phyloP scores from a whole-genome alignment of 352 stramenopile species.

The Globisporangium paroecandrum region DNA sequence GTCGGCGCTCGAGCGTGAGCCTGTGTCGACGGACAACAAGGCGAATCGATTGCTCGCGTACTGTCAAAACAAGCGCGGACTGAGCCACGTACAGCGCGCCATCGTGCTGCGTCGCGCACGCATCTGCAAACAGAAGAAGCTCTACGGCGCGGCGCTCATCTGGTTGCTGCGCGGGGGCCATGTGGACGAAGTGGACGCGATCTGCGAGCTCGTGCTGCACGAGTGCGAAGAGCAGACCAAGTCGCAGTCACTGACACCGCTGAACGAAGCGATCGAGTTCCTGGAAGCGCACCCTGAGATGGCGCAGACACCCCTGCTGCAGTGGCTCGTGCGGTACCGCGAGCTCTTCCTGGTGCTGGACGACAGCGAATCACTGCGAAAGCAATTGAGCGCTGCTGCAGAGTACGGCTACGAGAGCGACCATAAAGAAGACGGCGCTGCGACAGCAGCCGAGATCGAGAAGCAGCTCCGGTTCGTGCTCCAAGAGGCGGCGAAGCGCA shows the following conservation, averaged over 20 bases:
- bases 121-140: slow-evolving; percentile 35
- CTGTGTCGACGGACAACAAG: slow-evolving; percentile 54
- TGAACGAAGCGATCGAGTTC: slow-evolving; percentile 73
- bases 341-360: slow-evolving; percentile 67
- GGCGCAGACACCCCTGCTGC: slow-evolving; percentile 42
- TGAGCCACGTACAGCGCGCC: slow-evolving; percentile 29
- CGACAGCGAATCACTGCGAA: slow-evolving; percentile 47
- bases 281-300: slow-evolving; percentile 45
- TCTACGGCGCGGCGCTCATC: slow-evolving; percentile 47
- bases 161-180: slow-evolving; percentile 66
- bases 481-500: slow-evolving; percentile 54
- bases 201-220: slow-evolving; percentile 54
- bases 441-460: slow-evolving; percentile 30
- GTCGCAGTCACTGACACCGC: slow-evolving; percentile 34
- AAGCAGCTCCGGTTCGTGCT: slow-evolving; percentile 54
- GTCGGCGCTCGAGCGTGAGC: slow-evolving; percentile 43
- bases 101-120: slow-evolving; percentile 41
- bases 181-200: slow-evolving; percentile 46
- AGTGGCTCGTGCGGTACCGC: slow-evolving; percentile 66
- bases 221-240: slow-evolving; percentile 33
- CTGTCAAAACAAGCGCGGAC: slow-evolving; percentile 46
- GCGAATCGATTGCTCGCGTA: slow-evolving; percentile 49
- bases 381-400: slow-evolving; percentile 18
- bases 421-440: slow-evolving; percentile 19
- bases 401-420: slow-evolving; percentile 7